Evolutionary conservation across 1,139 yeast genomes (phyloP), one percentile per base, ranked within the genome.

Genomic region (Diutina ranongensis): DNA sequence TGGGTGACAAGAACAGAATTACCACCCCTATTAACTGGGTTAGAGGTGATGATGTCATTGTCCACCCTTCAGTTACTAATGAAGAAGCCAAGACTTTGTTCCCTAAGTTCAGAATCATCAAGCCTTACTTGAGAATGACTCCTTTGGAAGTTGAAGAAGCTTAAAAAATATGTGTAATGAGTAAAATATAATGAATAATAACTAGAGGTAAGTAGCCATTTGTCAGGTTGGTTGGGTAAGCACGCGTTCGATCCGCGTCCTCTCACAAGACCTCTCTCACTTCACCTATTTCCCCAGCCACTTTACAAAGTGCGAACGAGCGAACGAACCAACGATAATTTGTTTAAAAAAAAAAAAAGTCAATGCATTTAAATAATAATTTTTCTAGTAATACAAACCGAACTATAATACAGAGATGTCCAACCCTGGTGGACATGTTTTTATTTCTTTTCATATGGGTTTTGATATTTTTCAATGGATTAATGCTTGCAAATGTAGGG

Each of bases 11-110:
- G 61, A 61, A 80, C 67, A 75, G 83, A 56, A 67, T 84, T 54
- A 82, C 88, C 51, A 84, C 94, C 46, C 94, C 95, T 50, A 79
- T 85, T 59, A 83, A 85, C 71, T 85, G 94, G 94, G 74, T 77
- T 54, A 38, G 33, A 25, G 94, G 94, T 55, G 83, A 84, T 55
- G 94, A 85, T 64, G 94, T 84, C 49, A 83, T 85, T 57, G 81
- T 85, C 52, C 89, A 83, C 54, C 89, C 92, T 54, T 62, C 76
- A 47, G 83, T 81, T 47, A 65, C 78, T 47, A 78, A 82, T 61
- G 85, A 77, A 48, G 85, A 78, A 60, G 94, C 94, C 46, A 74
- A 75, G 67, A 73, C 74, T 50, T 64, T 77, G 57, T 84, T 83
- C 73, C 89, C 89, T 51, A 76, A 81, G 59, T 83, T 80, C 76